Base-by-base conservation (phyloP, 257 asterid genomes). In the Echites panduratus region DNA sequence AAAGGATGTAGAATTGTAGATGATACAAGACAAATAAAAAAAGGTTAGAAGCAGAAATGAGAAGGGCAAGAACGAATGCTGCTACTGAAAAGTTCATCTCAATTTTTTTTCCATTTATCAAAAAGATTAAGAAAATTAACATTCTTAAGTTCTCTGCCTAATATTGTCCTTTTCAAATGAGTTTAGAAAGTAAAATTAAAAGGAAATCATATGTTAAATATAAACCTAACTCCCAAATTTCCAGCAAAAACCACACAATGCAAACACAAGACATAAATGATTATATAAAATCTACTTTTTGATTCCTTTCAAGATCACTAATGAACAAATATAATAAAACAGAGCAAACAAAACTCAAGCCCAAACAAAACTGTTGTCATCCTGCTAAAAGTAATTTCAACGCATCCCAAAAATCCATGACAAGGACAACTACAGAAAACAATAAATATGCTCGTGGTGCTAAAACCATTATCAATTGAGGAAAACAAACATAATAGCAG, bases 401-500 rank as follows among this genome's bases (percentile, higher is more conserved):
- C 16, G 7, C 65, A 53, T 53, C 24, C 45, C 27, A 35, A 6
- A 12, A 70, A 35, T 10, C 52, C n/a, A 43, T 20, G 20, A 52
- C 40, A 53, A 70, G 50, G 13, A 53, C 22, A 26, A 38, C 22
- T 50, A 10, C 19, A 27, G 6, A 40, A 27, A n/a, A 16, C 40
- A 22, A 40, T 2, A 70, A 12, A 40, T 10, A 22, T 71, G 40
- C 40, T 11, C 22, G 12, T 40, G 16, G 20, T 7, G 14, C 40
- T 53, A n/a, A 54, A 70, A 54, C 50, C 7, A 75, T 75, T 8
- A 45, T 70, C 47, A 73, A 76, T 16, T 72, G 49, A 74, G 76
- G 70, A 77, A 79, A 78, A 71, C 77, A 69, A 71, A 79, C 85
- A 69, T 73, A 95, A 98, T 98, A 96, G 97, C 63, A 95, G 80